Evolutionary conservation across 148 eudicot species (phyloP).

Genomic region (Dysphania ambrosioides): DNA sequence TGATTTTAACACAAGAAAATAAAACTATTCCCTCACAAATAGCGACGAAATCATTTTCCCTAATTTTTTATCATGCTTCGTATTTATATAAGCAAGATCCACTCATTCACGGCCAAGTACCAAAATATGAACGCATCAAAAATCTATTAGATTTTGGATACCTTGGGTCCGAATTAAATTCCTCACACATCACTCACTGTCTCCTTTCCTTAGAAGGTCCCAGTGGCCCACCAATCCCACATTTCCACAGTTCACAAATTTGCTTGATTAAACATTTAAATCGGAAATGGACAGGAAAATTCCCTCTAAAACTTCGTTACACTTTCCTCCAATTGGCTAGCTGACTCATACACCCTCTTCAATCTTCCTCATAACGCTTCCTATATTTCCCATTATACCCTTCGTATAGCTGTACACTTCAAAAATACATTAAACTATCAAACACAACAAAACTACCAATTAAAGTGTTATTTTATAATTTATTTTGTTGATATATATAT

Average conservation of each 20-base stretch:
- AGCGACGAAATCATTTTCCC: too few relatives aligned
- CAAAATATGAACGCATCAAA: slow-evolving; percentile 8
- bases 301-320: slow-evolving; percentile 4
- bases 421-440: too few relatives aligned
- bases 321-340: slow-evolving; percentile 17
- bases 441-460: too few relatives aligned
- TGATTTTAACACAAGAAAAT: too few relatives aligned
- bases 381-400: slow-evolving; percentile 11
- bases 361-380: slow-evolving; percentile 20
- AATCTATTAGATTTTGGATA: not conserved
- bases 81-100: too few relatives aligned
- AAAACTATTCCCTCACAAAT: too few relatives aligned
- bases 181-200: slow-evolving; percentile 4
- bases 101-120: not conserved
- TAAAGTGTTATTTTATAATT: too few relatives aligned
- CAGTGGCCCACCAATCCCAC: too few relatives aligned
- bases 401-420: too few relatives aligned
- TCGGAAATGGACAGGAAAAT: not conserved
- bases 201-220: slow-evolving; percentile 16
- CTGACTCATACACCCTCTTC: slow-evolving; percentile 3
- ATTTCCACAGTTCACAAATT: not conserved
- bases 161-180: slow-evolving; percentile 35
- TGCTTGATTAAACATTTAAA: not conserved
- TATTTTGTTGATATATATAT: too few relatives aligned
- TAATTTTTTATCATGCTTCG: too few relatives aligned